Evolutionary conservation across 1,284 basidiomycete species (phyloP).

Genomic region (Boletus sp.): DNA sequence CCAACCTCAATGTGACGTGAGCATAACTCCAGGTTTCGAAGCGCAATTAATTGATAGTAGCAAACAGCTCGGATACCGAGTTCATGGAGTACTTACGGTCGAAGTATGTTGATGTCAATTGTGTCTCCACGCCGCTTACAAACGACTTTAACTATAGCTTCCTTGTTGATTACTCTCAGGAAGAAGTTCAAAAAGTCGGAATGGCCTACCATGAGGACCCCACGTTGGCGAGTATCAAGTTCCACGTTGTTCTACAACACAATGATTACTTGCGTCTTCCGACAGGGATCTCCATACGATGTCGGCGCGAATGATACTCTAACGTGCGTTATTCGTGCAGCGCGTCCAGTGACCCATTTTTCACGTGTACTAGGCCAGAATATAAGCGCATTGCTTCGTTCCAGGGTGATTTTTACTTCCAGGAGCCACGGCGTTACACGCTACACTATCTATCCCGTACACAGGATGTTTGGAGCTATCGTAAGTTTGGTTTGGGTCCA

Average conservation of each 20-base stretch:
- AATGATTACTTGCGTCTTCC: not conserved
- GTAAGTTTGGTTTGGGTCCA: not conserved
- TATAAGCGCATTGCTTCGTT: constrained; percentile 9
- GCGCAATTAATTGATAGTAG: not conserved
- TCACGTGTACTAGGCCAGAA: not conserved
- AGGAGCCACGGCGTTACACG: not conserved
- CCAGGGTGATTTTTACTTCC: constrained; percentile 5
- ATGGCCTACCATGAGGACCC: constrained; percentile 7
- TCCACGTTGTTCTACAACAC: too few relatives aligned
- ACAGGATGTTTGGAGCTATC: constrained; percentile 3
- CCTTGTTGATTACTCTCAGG: too few relatives aligned
- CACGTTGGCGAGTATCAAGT: constrained; percentile 4
- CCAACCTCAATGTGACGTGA: constrained; percentile 21
- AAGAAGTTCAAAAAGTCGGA: too few relatives aligned
- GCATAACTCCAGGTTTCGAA: not conserved
- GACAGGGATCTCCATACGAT: not conserved
- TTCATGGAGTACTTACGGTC: constrained; percentile 20
- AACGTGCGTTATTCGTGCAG: not conserved
- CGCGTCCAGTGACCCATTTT: not conserved
- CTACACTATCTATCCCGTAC: not conserved
- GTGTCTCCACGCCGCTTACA: not conserved
- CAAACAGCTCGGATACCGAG: constrained; percentile 14
- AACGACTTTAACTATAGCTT: too few relatives aligned
- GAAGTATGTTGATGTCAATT: not conserved
- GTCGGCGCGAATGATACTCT: not conserved